Evolutionary conservation across 192 early-diverging fungal species (phyloP), one percentile per base, ranked within the genome.

Genomic region (Phlyctochytrium planicorne): DNA sequence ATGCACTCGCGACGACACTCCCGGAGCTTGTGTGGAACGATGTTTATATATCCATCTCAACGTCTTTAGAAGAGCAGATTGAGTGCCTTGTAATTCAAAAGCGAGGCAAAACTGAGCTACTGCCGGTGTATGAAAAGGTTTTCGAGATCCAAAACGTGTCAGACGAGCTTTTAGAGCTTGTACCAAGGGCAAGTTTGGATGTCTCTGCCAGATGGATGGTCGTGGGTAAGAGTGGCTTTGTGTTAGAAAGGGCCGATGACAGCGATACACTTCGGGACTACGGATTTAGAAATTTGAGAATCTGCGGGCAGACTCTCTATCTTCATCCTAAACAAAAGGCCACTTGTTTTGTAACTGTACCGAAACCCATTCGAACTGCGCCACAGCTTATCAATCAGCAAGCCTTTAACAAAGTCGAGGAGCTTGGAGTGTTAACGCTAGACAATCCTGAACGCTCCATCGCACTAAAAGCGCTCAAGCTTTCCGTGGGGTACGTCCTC

Each of bases 341-440:
- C 1, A 79, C 68, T 16, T 67, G 84, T 2, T 62, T 67, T 36
- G 34, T 91, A 0, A 72, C 82, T 2, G 85, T 82, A 24, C 90
- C 90, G 6, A 37, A 50, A 12, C 89, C 88, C 17, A 62, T 90
- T 10, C 52, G 52, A n/a, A 40, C 47, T 17, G 91, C 91, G 24
- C 75, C 85, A 57, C 85, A 78, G 34, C n/a, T n/a, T n/a, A n/a
- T n/a, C n/a, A n/a, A n/a, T n/a, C n/a, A n/a, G n/a, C n/a, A n/a
- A n/a, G n/a, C n/a, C n/a, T n/a, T n/a, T n/a, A n/a, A n/a, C n/a
- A n/a, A n/a, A n/a, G 85, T 80, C 1, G 66, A 71, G 0, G 30
- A 84, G 16, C 34, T 68, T 12, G 91, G 92, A n/a, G 70, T 84
- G 14, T 52, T 94, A 0, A 65, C 89, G 23, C 62, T 94, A 0